Conservation (phyloP, 345 rosid species). For the Boechera divaricarpa region DNA sequence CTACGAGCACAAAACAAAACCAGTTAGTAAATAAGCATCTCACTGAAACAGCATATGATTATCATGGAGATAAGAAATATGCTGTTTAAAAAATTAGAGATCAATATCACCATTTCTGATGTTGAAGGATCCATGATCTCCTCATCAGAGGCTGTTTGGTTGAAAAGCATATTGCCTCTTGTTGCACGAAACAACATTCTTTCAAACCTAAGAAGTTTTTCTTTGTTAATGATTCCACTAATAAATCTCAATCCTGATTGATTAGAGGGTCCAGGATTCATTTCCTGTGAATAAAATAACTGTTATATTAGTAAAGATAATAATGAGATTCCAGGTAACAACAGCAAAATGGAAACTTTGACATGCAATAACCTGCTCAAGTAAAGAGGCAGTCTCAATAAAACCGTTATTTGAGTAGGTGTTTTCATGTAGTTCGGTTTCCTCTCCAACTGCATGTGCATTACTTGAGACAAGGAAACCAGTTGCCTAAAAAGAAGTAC, state of each 20-base stretch:
- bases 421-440: constrained; percentile 79
- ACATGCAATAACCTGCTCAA: constrained; percentile 70
- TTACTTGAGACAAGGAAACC: constrained; percentile 82
- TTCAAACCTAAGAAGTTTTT: constrained; percentile 78
- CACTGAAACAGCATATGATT: constrained; percentile 19
- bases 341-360: constrained; percentile 26
- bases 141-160: constrained; percentile 88
- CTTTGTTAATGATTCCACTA: constrained; percentile 81
- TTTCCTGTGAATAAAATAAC: constrained; percentile 58
- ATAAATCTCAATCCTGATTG: constrained; percentile 89
- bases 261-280: constrained; percentile 63
- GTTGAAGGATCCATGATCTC: constrained; percentile 91
- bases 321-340: constrained; percentile 38
- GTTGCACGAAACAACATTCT: constrained; percentile 97
- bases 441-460: constrained; percentile 66
- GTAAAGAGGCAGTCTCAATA: constrained; percentile 66
- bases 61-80: constrained; percentile 12
- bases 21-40: constrained; percentile 26
- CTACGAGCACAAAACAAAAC: constrained; percentile 49
- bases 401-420: constrained; percentile 56
- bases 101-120: constrained; percentile 67
- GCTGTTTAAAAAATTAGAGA: constrained; percentile 32
- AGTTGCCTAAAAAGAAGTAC: constrained; percentile 62
- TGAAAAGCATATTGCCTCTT: constrained; percentile 99
- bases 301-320: constrained; percentile 33